Percentiles rank a stretch among this genome's conserved stretches.
Conservation (phyloP, 176 grass and related monocot genomes). For the Musa troglodytarum region DNA sequence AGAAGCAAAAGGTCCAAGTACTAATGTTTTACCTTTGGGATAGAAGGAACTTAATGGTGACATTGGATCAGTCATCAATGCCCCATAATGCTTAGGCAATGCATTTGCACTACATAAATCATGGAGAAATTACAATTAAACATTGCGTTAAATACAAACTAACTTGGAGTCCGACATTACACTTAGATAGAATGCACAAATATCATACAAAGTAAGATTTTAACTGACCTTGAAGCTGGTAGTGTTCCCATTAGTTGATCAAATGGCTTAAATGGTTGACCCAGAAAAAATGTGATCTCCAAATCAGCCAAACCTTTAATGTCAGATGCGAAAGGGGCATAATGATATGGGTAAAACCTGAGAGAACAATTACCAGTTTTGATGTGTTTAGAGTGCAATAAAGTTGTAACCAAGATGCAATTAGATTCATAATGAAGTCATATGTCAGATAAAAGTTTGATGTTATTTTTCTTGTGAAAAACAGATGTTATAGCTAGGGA, state of each 20-base stretch:
- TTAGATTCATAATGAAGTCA: background rate
- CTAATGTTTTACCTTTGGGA: constrained; percentile 47
- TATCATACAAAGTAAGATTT: constrained; percentile 6
- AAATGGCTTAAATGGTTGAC: constrained; percentile 99
- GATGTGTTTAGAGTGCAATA: background rate
- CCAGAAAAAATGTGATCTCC: constrained; percentile 99
- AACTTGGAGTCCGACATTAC: too few species aligned
- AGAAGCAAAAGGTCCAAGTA: background rate
- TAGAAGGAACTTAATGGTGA: constrained; percentile 87
- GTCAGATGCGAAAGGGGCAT: constrained; percentile 94
- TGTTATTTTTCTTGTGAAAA: background rate
- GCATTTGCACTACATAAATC: constrained; percentile 71
- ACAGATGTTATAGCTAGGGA: too few species aligned
- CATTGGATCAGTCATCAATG: constrained; percentile 66
- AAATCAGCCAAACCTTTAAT: constrained; percentile 75
- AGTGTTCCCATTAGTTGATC: constrained; percentile 99
- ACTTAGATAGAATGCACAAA: background rate
- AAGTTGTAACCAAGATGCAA: background rate
- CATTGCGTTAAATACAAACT: background rate
- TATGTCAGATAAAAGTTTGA: background rate
- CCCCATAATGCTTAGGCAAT: constrained; percentile 70
- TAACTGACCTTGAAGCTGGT: constrained; percentile 76
- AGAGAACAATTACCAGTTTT: background rate
- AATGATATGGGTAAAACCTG: constrained; percentile 99
- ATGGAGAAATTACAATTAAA: constrained; percentile 20